Conservation (phyloP, 1,139 yeast genomes). For the Blastobotrys proliferans region DNA sequence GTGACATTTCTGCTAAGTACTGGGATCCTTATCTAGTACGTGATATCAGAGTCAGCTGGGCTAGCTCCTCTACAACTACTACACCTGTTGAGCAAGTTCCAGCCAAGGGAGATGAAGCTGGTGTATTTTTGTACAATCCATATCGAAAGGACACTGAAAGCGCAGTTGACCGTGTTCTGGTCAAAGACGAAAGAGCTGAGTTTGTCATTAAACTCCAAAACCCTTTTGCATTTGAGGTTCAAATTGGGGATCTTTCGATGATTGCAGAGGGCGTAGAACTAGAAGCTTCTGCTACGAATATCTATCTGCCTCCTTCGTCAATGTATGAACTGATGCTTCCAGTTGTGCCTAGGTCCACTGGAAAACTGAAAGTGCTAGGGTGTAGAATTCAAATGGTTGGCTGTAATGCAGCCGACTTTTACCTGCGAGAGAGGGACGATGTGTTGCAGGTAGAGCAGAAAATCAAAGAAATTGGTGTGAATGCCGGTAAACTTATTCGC, state of each 20-base stretch:
- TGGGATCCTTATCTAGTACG: constrained; percentile 73
- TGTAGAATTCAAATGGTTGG: constrained; percentile 46
- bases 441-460: constrained; percentile 25
- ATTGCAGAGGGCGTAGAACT: constrained; percentile 25
- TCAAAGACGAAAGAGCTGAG: constrained; percentile 29
- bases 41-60: constrained; percentile 39
- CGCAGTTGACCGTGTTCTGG: constrained; percentile 18
- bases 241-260: constrained; percentile 47
- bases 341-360: constrained; percentile 43
- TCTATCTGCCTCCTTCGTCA: constrained; percentile 41
- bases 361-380: constrained; percentile 42
- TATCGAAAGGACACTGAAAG: constrained; percentile 24
- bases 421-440: constrained; percentile 25
- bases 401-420: constrained; percentile 38
- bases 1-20: constrained; percentile 40
- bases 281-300: constrained; percentile 24
- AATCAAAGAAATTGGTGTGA: constrained; percentile 31
- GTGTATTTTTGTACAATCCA: constrained; percentile 41
- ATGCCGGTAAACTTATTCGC: constrained; percentile 17
- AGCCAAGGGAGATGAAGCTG: constrained; percentile 11
- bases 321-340: constrained; percentile 40
- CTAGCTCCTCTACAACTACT: constrained; percentile 13
- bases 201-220: constrained; percentile 62
- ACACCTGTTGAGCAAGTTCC: constrained; percentile 10
- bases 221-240: constrained; percentile 75